Evolutionary conservation across 352 stramenopile genomes (phyloP), one percentile per base, ranked within the genome.

Genomic region (Phytophthora uliginosa): DNA sequence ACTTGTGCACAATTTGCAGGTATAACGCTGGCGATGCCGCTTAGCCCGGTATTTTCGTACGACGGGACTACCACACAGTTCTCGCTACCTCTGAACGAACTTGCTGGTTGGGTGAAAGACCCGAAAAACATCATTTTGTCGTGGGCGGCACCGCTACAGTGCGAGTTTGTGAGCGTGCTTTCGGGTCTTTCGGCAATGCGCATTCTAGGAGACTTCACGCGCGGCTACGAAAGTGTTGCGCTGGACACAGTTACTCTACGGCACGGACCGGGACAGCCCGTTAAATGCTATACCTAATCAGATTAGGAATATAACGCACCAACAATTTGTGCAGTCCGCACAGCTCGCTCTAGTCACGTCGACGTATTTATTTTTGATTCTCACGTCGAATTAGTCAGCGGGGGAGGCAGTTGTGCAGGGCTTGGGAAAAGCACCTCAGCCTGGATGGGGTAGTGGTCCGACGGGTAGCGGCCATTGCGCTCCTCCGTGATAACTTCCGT

Each of bases 121-220:
- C 95, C 93, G 9, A 95, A 97, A 66, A 98, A 98, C 67, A 85
- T 92, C 51, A 76, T 98, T 48, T 70, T 89, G 13, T 56, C 77
- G 22, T 98, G 93, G 91, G 74, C 63, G 3, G 18, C 73, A 65
- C 88, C 91, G 3, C 83, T 77, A 3, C 84, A 95, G 64, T 98
- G 93, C 63, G 88, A 97, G 75, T 91, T 98, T 73, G 86, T 98
- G 55, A 84, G 87, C 55, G 89, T 98, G 15, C 83, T 98, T 5
- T 91, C 90, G 28, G 89, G 86, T 26, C 84, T 98, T 33, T 92
- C 88, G 6, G 85, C 84, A 24, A 51, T 98, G n/a, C 78, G 82
- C 17, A 98, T 98, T 62, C 78, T 98, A 5, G 93, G 94, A 18
- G 94, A 98, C 72, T 98, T 98, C 61, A 98, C 95, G 1, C 72